These are phyloP conservation scores for Gossypium aridum DNA, from an alignment of 441 rosid genomes.

Conservation along the genomic window DNA sequence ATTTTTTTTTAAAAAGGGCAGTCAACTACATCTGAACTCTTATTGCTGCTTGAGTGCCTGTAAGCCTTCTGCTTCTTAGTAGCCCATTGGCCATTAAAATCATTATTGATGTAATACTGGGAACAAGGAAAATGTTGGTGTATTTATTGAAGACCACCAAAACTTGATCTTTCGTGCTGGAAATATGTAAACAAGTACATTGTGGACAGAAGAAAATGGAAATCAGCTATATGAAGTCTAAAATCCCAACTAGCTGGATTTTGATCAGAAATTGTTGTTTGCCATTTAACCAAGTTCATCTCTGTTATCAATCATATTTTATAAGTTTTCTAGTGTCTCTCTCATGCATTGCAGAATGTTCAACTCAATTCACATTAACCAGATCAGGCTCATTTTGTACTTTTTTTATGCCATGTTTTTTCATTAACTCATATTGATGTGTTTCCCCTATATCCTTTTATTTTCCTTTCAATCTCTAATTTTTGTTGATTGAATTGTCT, in stretches of 20 bases:
- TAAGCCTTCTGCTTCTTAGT: neutral
- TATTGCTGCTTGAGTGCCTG: neutral
- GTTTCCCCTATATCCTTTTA: neutral
- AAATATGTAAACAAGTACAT: neutral
- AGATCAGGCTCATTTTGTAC: neutral
- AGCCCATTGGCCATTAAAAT: neutral
- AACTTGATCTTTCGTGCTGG: neutral
- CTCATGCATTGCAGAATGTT: neutral
- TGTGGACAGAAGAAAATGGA: neutral
- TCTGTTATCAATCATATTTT: neutral
- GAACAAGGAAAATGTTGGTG: neutral
- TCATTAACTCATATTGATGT: neutral
- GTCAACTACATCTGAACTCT: neutral
- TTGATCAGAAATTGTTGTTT: neutral
- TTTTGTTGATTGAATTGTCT: constrained; percentile 6
- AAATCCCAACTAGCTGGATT: constrained; percentile 1
- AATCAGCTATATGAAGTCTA: neutral
- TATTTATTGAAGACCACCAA: neutral
- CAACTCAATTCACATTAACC: neutral
- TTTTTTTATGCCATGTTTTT: neutral
- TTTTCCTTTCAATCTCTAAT: neutral
- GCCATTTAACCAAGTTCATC: neutral
- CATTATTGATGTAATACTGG: neutral
- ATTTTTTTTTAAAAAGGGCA: neutral
- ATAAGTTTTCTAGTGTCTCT: neutral